Percentiles rank a stretch among this genome's conserved stretches.
Conservation (phyloP, 2,329 filamentous ascomycete species). For the Trichoderma atrobrunneum region DNA sequence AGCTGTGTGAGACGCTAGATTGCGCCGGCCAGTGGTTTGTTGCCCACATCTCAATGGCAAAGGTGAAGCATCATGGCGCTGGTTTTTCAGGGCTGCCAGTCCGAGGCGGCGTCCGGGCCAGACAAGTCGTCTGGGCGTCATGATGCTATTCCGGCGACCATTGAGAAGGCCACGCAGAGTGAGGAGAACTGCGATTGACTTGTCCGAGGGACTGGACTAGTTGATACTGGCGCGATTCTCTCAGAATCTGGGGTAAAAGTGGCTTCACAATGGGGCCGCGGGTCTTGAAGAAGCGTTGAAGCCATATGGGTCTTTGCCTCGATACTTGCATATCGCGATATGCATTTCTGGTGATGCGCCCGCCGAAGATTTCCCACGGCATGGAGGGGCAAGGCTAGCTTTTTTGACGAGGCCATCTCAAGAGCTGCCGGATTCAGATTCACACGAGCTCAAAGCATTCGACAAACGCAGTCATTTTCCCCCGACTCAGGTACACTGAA, state of each 20-base stretch:
- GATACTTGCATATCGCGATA: constrained; percentile 16
- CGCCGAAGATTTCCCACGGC: constrained; percentile 25
- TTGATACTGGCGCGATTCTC: background rate
- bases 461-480: background rate
- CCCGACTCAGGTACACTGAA: background rate
- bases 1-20: constrained; percentile 25
- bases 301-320: constrained; percentile 1
- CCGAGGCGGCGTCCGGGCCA: constrained; percentile 26
- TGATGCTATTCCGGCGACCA: constrained; percentile 21
- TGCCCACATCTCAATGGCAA: constrained; percentile 25
- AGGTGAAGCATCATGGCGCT: constrained; percentile 26
- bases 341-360: background rate
- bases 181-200: background rate
- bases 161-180: background rate
- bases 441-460: background rate
- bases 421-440: background rate
- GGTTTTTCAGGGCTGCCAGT: constrained; percentile 20
- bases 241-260: constrained; percentile 21
- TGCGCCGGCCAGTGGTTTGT: constrained; percentile 27
- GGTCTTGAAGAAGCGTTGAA: constrained; percentile 6
- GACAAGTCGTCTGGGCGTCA: constrained; percentile 31
- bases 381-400: constrained; percentile 9
- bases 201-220: background rate
- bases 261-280: constrained; percentile 16
- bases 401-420: constrained; percentile 16